A percentile compares a stretch with the other conserved stretches of the same genome.
Conservation (phyloP, 2,329 filamentous ascomycete genomes). For the Tolypocladium pustulatum region DNA sequence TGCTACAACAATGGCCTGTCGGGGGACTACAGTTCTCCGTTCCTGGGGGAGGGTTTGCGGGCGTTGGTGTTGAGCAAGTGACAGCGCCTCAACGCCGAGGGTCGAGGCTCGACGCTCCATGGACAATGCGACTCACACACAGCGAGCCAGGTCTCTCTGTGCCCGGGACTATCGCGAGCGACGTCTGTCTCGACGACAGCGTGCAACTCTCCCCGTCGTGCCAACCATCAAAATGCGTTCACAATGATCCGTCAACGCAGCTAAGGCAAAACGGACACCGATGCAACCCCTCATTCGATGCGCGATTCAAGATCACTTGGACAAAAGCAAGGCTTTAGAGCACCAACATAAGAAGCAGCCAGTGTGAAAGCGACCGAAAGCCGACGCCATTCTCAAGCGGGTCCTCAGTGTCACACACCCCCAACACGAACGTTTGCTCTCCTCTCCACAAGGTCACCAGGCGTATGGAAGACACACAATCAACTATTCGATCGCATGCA, state of each 20-base stretch:
- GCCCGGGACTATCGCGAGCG: neutral
- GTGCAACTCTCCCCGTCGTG: neutral
- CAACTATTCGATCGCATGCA: neutral
- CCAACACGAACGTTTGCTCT: neutral
- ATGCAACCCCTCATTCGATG: neutral
- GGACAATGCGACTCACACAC: neutral
- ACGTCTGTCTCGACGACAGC: neutral
- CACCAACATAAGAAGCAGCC: neutral
- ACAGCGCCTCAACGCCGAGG: neutral
- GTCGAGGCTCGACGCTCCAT: neutral
- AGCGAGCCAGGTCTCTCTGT: neutral
- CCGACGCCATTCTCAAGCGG: neutral
- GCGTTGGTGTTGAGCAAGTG: neutral
- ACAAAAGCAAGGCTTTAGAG: neutral
- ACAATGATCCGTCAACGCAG: neutral
- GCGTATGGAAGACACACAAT: neutral
- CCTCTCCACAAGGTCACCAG: neutral
- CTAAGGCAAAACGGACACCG: neutral
- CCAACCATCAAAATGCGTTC: neutral
- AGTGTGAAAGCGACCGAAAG: neutral
- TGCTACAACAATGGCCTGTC: neutral
- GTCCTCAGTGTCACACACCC: neutral
- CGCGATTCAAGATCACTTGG: neutral
- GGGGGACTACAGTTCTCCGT: neutral
- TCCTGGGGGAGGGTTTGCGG: neutral